Evolutionary conservation across 1,139 yeast species (phyloP), one percentile per base, ranked within the genome.

Genomic region (Petasospora fabianii): DNA sequence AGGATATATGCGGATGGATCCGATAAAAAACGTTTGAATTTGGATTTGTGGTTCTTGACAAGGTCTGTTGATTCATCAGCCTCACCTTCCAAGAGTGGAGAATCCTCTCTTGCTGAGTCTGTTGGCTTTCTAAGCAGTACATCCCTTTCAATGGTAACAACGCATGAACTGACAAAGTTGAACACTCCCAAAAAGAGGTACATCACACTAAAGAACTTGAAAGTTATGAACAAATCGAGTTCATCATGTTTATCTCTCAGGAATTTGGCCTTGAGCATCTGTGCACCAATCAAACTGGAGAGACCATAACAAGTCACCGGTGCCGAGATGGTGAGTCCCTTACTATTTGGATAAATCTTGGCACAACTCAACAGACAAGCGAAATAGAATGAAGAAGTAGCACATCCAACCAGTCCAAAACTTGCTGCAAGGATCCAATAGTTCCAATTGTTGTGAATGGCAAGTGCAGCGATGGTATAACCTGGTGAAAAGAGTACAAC

Each of bases 231-330:
- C 34, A 85, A 62, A 51, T 79, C 69, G 32, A 84, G 59, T 12
- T 57, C 53, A 3, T 58, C 62, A 18, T 53, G 55, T 7, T 47
- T 36, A 18, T 51, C 50, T 7, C 47, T 46, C 53, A 80, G 73
- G 46, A 64, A 62, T 4, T 56, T 45, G 30, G 69, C 44, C 39
- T 73, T 71, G 55, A 80, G 59, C 7, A 78, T 48, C 53, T 76
- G 84, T 9, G 82, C 76, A 34, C 60, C 70, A 41, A 51, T 58
- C 46, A 53, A 59, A 30, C 95, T 77, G 9, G 95, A 82, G 21
- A 87, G 58, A 1, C 97, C 97, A 60, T 84, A 88, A 47, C 84
- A 82, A 1, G 95, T 77, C 4, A 92, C 90, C 0, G 97, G 97
- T 27, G 85, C 72, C 34, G 95, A 83, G 33, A 92, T 87, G 29